These are phyloP conservation scores for Monilinia aucupariae DNA, from an alignment of 2,329 filamentous ascomycete genomes.

Conservation along the genomic window DNA sequence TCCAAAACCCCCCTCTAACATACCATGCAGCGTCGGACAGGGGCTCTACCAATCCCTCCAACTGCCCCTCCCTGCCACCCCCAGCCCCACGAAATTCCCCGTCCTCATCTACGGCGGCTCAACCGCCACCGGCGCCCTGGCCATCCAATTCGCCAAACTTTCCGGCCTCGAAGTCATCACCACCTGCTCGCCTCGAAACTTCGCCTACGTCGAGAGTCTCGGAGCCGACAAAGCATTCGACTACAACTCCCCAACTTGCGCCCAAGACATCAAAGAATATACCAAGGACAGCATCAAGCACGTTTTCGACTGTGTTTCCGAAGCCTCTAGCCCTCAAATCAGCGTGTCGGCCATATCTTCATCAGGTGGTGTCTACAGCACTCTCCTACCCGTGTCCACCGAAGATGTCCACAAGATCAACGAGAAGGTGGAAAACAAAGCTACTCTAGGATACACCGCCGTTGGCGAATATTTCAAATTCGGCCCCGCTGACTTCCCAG, in stretches of 20 bases:
- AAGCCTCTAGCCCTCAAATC: constrained; percentile 35
- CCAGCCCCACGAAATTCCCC: constrained; percentile 37
- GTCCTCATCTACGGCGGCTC: constrained; percentile 48
- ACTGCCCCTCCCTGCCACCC: constrained; percentile 43
- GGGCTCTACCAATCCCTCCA: constrained; percentile 43
- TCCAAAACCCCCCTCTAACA: constrained; percentile 23
- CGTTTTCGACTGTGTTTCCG: constrained; percentile 46
- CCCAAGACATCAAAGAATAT: constrained; percentile 42
- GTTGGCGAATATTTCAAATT: constrained; percentile 37
- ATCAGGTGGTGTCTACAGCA: constrained; percentile 38
- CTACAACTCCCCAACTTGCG: constrained; percentile 43
- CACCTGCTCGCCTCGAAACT: constrained; percentile 45
- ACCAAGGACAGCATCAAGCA: constrained; percentile 42
- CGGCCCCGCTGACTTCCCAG: constrained; percentile 20
- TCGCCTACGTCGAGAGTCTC: constrained; percentile 42
- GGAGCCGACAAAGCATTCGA: constrained; percentile 45
- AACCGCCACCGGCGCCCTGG: constrained; percentile 46
- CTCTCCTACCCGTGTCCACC: constrained; percentile 38
- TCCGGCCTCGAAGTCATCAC: constrained; percentile 38
- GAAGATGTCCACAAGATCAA: constrained; percentile 42
- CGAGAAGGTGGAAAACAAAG: constrained; percentile 28
- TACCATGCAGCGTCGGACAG: constrained; percentile 41
- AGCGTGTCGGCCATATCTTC: constrained; percentile 39
- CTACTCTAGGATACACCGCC: constrained; percentile 40
- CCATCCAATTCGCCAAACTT: constrained; percentile 46